These are phyloP conservation scores for Triticum dicoccoides DNA, from an alignment of 176 grass and related monocot species.

Conservation along the genomic window DNA sequence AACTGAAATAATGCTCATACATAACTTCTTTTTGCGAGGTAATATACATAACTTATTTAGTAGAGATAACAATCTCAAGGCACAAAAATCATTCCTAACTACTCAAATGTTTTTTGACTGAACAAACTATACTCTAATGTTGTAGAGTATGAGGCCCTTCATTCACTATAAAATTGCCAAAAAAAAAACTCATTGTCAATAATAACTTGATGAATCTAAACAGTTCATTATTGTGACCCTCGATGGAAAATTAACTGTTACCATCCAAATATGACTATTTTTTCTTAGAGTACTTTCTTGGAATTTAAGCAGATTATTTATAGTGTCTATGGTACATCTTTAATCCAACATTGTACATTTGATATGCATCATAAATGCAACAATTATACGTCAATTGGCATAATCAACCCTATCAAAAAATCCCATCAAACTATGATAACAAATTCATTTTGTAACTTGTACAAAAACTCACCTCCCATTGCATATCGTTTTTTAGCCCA, in stretches of 20 bases:
- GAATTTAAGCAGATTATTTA: not conserved
- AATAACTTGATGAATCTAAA: not conserved
- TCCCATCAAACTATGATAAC: not conserved
- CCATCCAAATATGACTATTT: not conserved
- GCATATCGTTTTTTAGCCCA: not conserved
- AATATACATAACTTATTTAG: not conserved
- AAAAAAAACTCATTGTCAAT: too few species aligned
- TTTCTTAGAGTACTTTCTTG: not conserved
- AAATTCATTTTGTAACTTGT: not conserved
- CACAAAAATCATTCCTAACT: not conserved
- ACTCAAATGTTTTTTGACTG: not conserved
- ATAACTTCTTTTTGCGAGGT: not conserved
- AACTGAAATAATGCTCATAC: not conserved
- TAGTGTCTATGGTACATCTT: not conserved
- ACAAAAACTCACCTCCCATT: slow-evolving; percentile 8
- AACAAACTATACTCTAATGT: not conserved
- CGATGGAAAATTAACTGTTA: too few species aligned
- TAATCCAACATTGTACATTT: not conserved
- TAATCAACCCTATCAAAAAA: not conserved
- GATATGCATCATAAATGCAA: not conserved
- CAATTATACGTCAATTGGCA: not conserved
- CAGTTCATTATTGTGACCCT: not conserved
- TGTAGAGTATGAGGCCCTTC: not conserved
- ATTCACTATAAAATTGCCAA: not conserved
- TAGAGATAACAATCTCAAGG: not conserved